phyloP scores from a whole-genome alignment of 2,329 filamentous ascomycete species.

The Dothidotthia symphoricarpi region DNA sequence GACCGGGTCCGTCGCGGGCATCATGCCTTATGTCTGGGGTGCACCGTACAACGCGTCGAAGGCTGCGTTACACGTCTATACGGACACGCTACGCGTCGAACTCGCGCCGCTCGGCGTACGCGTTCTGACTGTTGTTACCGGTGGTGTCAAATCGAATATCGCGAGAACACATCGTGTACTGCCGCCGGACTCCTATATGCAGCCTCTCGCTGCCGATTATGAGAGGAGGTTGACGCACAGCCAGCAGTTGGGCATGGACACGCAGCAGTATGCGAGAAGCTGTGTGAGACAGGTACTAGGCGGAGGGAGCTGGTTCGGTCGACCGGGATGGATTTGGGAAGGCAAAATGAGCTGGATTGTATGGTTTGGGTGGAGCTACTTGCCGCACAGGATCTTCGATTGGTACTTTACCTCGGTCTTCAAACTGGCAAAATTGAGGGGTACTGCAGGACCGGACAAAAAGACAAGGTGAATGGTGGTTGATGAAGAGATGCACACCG shows the following conservation, averaged over 20 bases:
- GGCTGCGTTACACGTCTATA: conserved; percentile 59
- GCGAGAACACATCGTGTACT: conserved; percentile 53
- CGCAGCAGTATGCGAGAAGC: conserved; percentile 53
- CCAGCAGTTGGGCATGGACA: conserved; percentile 54
- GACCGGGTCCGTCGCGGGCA: conserved; percentile 47
- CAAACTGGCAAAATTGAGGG: conserved; percentile 49
- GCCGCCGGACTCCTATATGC: conserved; percentile 51
- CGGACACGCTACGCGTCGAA: conserved; percentile 59
- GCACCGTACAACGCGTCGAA: conserved; percentile 58
- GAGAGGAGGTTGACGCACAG: conserved; percentile 53
- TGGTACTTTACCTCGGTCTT: conserved; percentile 53
- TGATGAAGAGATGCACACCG: neutral
- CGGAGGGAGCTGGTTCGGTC: conserved; percentile 29
- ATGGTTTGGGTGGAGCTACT: conserved; percentile 51
- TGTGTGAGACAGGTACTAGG: conserved; percentile 55
- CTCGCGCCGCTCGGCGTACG: conserved; percentile 52
- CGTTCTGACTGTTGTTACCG: conserved; percentile 54
- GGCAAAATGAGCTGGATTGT: conserved; percentile 52
- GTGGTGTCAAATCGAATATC: conserved; percentile 60
- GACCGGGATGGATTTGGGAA: conserved; percentile 56
- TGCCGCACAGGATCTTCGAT: conserved; percentile 47
- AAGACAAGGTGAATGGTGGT: conserved; percentile 20
- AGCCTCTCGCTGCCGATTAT: conserved; percentile 54
- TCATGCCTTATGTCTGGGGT: conserved; percentile 40
- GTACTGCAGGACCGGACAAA: conserved; percentile 33